phyloP scores from a whole-genome alignment of 2,329 filamentous ascomycete species.

The Graphilbum fragrans region DNA sequence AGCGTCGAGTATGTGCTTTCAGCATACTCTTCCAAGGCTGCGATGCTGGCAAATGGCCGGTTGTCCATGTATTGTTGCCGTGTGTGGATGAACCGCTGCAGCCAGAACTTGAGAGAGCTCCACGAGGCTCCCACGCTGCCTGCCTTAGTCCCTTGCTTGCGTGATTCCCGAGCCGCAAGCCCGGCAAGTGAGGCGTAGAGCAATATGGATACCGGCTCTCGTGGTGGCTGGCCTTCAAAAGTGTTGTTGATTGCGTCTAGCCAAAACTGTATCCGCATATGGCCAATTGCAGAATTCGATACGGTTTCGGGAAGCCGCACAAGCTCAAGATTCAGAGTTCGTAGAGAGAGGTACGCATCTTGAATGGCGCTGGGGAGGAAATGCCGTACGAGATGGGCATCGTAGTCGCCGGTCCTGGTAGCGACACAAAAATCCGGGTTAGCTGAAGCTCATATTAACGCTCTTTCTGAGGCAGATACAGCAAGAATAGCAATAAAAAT shows the following conservation, averaged over 20 bases:
- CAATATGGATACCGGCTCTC: slow-evolving; percentile 82
- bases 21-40: slow-evolving; percentile 72
- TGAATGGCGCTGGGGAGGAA: slow-evolving; percentile 67
- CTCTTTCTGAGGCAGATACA: no score
- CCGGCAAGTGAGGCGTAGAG: slow-evolving; percentile 60
- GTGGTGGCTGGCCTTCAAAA: slow-evolving; percentile 62
- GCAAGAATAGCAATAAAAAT: neutral
- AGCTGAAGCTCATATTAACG: no score
- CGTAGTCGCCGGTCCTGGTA: slow-evolving; percentile 57
- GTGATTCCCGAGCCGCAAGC: slow-evolving; percentile 32
- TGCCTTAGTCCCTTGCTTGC: slow-evolving; percentile 4
- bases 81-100: slow-evolving; percentile 65
- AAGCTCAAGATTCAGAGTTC: slow-evolving; percentile 86
- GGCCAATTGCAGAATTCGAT: slow-evolving; percentile 74
- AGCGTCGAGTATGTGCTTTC: slow-evolving; percentile 93
- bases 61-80: slow-evolving; percentile 76
- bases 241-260: slow-evolving; percentile 70
- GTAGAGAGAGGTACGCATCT: slow-evolving; percentile 80
- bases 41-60: slow-evolving; percentile 63
- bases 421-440: no score
- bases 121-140: slow-evolving; percentile 3
- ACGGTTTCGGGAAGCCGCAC: slow-evolving; percentile 83
- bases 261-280: slow-evolving; percentile 93
- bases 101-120: slow-evolving; percentile 55
- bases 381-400: slow-evolving; percentile 73